These are phyloP conservation scores for Phytopythium helicoides DNA, from an alignment of 352 stramenopile species.

Conservation along the genomic window DNA sequence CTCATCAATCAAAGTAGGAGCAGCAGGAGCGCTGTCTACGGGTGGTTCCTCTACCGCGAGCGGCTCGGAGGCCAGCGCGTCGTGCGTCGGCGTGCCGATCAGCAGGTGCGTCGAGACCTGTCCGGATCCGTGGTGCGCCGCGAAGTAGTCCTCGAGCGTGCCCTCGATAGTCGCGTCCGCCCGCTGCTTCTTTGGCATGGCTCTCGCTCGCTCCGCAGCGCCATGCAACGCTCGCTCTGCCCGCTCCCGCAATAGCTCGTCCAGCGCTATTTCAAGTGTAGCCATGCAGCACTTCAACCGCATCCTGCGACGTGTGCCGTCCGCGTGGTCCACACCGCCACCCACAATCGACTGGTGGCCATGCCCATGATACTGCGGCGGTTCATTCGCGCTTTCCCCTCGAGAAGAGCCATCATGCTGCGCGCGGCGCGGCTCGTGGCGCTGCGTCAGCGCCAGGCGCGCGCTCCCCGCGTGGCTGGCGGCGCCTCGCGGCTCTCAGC, in stretches of 20 bases:
- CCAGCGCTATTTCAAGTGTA: too few relatives aligned
- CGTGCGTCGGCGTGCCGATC: constrained; percentile 38
- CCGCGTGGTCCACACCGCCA: background rate
- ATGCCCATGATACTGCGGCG: background rate
- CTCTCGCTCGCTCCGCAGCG: background rate
- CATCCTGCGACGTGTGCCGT: too few relatives aligned
- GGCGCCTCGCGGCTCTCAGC: background rate
- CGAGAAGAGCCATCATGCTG: constrained; percentile 15
- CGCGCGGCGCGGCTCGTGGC: constrained; percentile 33
- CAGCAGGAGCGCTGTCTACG: constrained; percentile 1
- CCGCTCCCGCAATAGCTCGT: too few relatives aligned
- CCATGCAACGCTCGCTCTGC: background rate
- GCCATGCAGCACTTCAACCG: too few relatives aligned
- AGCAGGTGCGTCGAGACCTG: constrained; percentile 61
- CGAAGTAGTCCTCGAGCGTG: constrained; percentile 35
- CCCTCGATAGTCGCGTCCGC: constrained; percentile 4
- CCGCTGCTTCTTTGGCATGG: constrained; percentile 3
- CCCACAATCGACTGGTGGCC: background rate
- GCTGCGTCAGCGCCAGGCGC: constrained; percentile 23
- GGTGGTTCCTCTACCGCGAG: constrained; percentile 6
- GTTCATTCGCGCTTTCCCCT: too few relatives aligned
- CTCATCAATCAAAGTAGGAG: constrained; percentile 11
- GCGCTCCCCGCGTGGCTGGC: background rate
- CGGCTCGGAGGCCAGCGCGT: constrained; percentile 53
- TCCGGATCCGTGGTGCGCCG: constrained; percentile 20